A percentile compares a stretch with the other conserved stretches of the same genome.
phyloP scores from a whole-genome alignment of 768 basidiomycete species.

The Tulasnella sp. region DNA sequence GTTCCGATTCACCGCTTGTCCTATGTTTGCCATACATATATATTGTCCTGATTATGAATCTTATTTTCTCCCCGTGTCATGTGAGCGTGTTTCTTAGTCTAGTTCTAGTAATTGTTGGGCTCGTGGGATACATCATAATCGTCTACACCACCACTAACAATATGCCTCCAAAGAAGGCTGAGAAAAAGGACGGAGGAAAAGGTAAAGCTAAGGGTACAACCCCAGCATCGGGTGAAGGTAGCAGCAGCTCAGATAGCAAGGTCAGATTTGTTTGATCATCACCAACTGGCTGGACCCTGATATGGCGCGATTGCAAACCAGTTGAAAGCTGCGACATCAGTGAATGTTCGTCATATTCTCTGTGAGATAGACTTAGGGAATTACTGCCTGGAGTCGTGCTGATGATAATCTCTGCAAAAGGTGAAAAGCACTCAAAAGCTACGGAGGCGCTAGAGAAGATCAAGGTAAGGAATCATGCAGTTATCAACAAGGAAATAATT shows the following conservation, averaged over 20 bases:
- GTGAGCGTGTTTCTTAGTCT: too few species aligned
- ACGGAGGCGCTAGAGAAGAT: conserved; percentile 67
- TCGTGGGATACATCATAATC: too few species aligned
- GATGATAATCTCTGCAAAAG: neutral
- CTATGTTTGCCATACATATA: too few species aligned
- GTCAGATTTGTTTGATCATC: neutral
- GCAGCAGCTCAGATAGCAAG: conserved; percentile 4
- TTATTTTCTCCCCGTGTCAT: too few species aligned
- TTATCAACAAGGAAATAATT: neutral
- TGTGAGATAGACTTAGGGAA: conserved; percentile 28
- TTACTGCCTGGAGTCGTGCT: neutral
- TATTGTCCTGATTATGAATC: too few species aligned
- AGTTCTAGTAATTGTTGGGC: too few species aligned
- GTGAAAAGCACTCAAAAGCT: conserved; percentile 70
- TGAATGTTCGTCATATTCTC: conserved; percentile 78
- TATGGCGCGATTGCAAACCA: neutral
- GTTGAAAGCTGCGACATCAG: conserved; percentile 64
- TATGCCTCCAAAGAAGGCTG: conserved; percentile 29
- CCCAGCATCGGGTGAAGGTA: conserved; percentile 17
- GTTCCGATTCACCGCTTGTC: too few species aligned
- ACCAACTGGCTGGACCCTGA: neutral
- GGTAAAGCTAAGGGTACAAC: conserved; percentile 17
- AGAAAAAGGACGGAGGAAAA: conserved; percentile 24
- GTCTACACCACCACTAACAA: too few species aligned
- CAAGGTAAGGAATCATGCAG: conserved; percentile 53